Conservation (phyloP, 1,284 basidiomycete genomes). For the Ceratorhiza oryzae-sativae region DNA sequence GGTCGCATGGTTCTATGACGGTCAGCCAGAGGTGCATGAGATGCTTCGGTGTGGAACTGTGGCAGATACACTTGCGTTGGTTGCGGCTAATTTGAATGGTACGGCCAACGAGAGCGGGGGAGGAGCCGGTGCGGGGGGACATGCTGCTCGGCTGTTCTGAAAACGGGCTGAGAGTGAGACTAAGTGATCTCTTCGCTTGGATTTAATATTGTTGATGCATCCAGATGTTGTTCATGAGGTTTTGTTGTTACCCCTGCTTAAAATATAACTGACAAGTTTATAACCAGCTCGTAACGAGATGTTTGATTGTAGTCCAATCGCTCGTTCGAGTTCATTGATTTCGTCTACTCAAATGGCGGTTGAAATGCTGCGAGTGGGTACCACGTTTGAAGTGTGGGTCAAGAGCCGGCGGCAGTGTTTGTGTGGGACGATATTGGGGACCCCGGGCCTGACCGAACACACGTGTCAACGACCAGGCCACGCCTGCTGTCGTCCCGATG, state of each 20-base stretch:
- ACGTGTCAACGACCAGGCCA: not conserved
- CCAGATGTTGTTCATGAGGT: not conserved
- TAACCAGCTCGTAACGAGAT: constrained; percentile 50
- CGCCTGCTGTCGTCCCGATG: not conserved
- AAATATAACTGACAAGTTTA: too few relatives aligned
- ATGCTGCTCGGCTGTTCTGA: not conserved
- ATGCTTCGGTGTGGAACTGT: constrained; percentile 27
- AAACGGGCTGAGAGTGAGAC: too few relatives aligned
- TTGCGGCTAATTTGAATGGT: not conserved
- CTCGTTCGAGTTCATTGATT: too few relatives aligned
- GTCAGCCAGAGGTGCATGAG: constrained; percentile 47
- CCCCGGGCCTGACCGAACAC: not conserved
- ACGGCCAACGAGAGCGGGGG: not conserved
- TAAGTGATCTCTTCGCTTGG: not conserved
- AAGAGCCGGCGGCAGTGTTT: too few relatives aligned
- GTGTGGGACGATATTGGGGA: too few relatives aligned
- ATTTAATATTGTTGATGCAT: not conserved
- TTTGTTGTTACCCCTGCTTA: not conserved
- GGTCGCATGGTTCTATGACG: constrained; percentile 65
- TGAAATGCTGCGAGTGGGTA: too few relatives aligned
- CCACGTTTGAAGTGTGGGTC: too few relatives aligned
- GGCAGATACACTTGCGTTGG: constrained; percentile 7
- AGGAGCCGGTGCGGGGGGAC: not conserved
- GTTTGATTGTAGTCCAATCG: too few relatives aligned
- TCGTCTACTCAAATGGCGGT: too few relatives aligned